These are phyloP conservation scores for Suillus decipiens DNA, from an alignment of 768 basidiomycete genomes.

Conservation along the genomic window DNA sequence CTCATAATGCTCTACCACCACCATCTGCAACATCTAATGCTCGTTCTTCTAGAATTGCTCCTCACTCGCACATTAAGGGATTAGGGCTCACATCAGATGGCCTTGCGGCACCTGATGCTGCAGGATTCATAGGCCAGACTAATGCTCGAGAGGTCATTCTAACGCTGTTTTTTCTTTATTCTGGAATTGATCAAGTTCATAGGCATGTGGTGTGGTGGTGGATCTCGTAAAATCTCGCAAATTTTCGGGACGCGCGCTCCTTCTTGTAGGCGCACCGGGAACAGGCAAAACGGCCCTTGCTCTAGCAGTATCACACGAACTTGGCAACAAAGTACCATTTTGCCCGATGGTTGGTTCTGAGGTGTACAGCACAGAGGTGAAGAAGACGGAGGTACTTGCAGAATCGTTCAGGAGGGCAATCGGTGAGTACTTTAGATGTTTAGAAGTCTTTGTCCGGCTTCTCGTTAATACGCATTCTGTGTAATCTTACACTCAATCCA, in stretches of 20 bases:
- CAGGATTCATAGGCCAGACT: constrained; percentile 90
- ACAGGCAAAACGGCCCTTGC: constrained; percentile 98
- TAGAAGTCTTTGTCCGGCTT: background rate
- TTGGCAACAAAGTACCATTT: constrained; percentile 94
- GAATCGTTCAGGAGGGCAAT: constrained; percentile 95
- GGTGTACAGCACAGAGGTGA: constrained; percentile 95
- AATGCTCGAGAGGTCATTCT: constrained; percentile 82
- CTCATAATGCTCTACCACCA: constrained; percentile 74
- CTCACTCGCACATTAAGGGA: constrained; percentile 97
- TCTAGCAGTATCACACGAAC: constrained; percentile 91
- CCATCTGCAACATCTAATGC: constrained; percentile 61
- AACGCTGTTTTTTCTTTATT: no score
- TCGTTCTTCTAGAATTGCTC: constrained; percentile 78
- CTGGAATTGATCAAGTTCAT: background rate
- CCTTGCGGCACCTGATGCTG: constrained; percentile 64
- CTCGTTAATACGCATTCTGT: background rate
- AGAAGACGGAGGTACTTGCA: constrained; percentile 97
- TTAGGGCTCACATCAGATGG: constrained; percentile 89
- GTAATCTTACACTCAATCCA: background rate
- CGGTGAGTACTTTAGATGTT: constrained; percentile 52
- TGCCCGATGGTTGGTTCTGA: constrained; percentile 99
- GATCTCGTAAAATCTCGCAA: constrained; percentile 89
- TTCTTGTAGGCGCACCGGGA: constrained; percentile 94
- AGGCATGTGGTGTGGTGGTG: constrained; percentile 92
- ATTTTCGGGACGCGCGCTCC: constrained; percentile 89